Evolutionary conservation across 139 green algal genomes (phyloP).

Genomic region (Eudorina sp.): DNA sequence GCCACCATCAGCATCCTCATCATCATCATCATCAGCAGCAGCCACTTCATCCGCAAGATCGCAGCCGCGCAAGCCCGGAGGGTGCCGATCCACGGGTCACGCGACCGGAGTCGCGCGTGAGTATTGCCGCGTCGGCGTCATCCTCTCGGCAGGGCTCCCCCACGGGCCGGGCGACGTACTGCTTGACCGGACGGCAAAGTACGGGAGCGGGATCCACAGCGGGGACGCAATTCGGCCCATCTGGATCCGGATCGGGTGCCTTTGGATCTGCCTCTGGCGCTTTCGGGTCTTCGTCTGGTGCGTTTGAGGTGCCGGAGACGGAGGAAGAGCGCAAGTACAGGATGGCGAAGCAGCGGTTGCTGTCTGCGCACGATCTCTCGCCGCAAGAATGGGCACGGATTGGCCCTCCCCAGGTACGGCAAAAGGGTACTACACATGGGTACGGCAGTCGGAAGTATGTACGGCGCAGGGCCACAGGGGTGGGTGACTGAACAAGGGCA

Average conservation of each 20-base stretch:
- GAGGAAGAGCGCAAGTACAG: constrained; percentile 1
- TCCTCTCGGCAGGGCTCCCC: not conserved
- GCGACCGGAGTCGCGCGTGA: not conserved
- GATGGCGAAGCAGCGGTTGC: constrained; percentile 15
- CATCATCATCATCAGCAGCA: not conserved
- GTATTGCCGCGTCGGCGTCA: not conserved
- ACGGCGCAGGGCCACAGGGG: too few species aligned
- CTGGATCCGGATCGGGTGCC: constrained; percentile 5
- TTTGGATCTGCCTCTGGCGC: not conserved
- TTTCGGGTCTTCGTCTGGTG: too few species aligned
- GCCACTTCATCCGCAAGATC: not conserved
- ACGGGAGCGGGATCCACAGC: too few species aligned
- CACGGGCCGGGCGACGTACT: not conserved
- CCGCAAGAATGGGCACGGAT: constrained; percentile 33
- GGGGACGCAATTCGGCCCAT: too few species aligned
- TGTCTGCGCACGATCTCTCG: not conserved
- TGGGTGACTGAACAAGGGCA: too few species aligned
- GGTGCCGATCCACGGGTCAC: not conserved
- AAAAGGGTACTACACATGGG: too few species aligned
- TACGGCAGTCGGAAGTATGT: too few species aligned
- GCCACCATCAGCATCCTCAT: not conserved
- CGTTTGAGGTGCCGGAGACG: not conserved
- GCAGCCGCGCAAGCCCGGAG: not conserved
- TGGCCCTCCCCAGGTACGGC: constrained; percentile 20
- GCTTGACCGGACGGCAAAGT: too few species aligned